A percentile compares a stretch with the other conserved stretches of the same genome.
These are phyloP conservation scores for Brasilioporus rufonigricans DNA, from an alignment of 768 basidiomycete species.

Conservation along the genomic window DNA sequence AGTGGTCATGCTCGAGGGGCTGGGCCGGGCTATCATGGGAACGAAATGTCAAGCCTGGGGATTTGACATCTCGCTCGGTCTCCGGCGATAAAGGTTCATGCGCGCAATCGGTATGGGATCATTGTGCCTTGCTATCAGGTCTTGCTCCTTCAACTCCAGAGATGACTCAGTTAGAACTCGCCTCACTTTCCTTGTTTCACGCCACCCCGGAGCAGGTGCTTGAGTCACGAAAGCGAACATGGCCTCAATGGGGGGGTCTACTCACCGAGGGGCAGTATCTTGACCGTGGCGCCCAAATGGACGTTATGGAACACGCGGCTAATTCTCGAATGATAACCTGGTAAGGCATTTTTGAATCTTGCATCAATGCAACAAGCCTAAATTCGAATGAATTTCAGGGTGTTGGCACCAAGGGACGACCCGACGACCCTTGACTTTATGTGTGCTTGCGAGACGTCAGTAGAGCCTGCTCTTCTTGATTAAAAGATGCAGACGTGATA, in stretches of 20 bases:
- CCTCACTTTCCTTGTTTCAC: slow-evolving; percentile 40
- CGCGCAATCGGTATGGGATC: too few species aligned
- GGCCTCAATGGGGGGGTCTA: slow-evolving; percentile 43
- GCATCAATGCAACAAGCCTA: background rate
- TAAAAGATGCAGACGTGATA: background rate
- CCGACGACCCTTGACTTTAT: slow-evolving; percentile 52
- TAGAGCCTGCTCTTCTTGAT: slow-evolving; percentile 4
- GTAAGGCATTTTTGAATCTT: slow-evolving; percentile 28
- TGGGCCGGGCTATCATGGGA: too few species aligned
- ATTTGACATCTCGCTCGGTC: too few species aligned
- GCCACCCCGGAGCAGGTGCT: slow-evolving; percentile 47
- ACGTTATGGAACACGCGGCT: slow-evolving; percentile 41
- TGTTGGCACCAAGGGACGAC: slow-evolving; percentile 51
- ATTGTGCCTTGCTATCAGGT: too few species aligned
- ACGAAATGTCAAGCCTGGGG: too few species aligned
- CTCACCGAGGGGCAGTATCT: slow-evolving; percentile 46
- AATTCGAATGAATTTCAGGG: slow-evolving; percentile 37
- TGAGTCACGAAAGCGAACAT: slow-evolving; percentile 40
- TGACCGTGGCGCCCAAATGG: slow-evolving; percentile 38
- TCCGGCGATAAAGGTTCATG: too few species aligned
- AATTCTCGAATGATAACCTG: slow-evolving; percentile 51
- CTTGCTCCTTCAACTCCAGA: background rate
- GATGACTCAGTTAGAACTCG: slow-evolving; percentile 14
- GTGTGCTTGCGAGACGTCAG: slow-evolving; percentile 64
- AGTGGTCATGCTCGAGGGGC: too few species aligned